Evolutionary conservation across 31 red algal genomes (phyloP).

Genomic region (Odonthalia washingtoniensis): DNA sequence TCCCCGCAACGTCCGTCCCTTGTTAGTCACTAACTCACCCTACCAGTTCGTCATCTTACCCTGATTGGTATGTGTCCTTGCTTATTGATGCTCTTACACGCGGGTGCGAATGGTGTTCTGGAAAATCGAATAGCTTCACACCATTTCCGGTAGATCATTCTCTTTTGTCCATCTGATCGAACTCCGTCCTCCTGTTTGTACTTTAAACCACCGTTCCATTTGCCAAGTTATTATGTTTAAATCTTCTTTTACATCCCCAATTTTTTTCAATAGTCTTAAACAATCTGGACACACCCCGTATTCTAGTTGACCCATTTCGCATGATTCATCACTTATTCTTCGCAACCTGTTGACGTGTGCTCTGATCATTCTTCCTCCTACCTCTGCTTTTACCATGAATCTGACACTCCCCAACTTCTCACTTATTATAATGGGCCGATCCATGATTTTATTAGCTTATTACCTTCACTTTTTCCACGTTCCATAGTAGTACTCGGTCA

Average conservation of each 20-base stretch:
- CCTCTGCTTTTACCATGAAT: not conserved
- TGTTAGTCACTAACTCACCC: no score
- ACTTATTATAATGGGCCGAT: slow-evolving; percentile 8
- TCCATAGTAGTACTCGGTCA: not conserved
- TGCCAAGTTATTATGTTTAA: no score
- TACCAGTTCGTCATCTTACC: no score
- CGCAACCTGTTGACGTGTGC: not conserved
- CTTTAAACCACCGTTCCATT: no score
- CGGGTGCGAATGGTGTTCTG: no score
- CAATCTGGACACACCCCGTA: not conserved
- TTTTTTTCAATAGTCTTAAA: slow-evolving; percentile 4
- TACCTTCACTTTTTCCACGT: not conserved
- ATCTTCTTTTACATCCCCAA: slow-evolving; percentile 17
- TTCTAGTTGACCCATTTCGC: not conserved
- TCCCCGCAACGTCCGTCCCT: no score
- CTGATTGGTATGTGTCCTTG: no score
- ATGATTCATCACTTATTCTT: not conserved
- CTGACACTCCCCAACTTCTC: not conserved
- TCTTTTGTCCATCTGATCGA: no score
- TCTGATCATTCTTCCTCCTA: not conserved
- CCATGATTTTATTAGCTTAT: not conserved
- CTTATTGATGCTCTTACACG: no score
- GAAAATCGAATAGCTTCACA: no score
- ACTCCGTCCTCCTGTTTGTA: no score
- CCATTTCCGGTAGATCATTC: no score